Evolutionary conservation across 1,284 basidiomycete species (phyloP), one percentile per base, ranked within the genome.

Genomic region (Taiwanofungus camphoratus): DNA sequence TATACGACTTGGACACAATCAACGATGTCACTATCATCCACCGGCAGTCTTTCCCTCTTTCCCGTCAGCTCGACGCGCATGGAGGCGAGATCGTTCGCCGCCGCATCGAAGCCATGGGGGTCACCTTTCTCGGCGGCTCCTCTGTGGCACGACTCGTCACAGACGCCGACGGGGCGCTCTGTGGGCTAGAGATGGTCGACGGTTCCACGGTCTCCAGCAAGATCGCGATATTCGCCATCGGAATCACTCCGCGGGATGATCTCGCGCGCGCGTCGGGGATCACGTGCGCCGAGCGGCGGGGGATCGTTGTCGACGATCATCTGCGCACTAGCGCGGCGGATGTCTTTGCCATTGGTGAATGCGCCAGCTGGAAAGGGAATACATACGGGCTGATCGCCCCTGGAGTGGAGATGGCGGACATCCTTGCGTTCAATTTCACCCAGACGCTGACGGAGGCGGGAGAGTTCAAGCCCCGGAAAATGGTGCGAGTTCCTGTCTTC

Each of bases 281-380:
- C 51, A 54, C 64, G 37, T 73, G 71, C 39, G 77, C 39, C 2
- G 40, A 41, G 23, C 49, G 55, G 2, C 45, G 79, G 2, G 86
- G 86, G 0, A 71, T 89, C 49, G 60, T 70, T 4, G 77, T 88
- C 7, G 68, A 74, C 35, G 77, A 85, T 41, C 62, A 68, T 41
- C 62, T 88, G 30, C 56, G 65, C 52, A 87, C 84, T 1, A 79
- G 71, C 20, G 71, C 70, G 1, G 55, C 69, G 37, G 73, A 79
- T 45, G 71, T 87, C 3, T 88, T 77, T 50, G 86, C 86, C 2
- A 81, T 89, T 40, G 86, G 86, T 2, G 86, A 88, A 58, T 87
- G 85, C 55, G 84, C 84, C 0, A 73, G 69, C 39, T 88, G 82
- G 80, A 71, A 70, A 42, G 76, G 71, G 3, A 77, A 83, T 42